These are phyloP conservation scores for Danielozyma ontarioensis DNA, from an alignment of 805 yeast genomes.

Conservation along the genomic window DNA sequence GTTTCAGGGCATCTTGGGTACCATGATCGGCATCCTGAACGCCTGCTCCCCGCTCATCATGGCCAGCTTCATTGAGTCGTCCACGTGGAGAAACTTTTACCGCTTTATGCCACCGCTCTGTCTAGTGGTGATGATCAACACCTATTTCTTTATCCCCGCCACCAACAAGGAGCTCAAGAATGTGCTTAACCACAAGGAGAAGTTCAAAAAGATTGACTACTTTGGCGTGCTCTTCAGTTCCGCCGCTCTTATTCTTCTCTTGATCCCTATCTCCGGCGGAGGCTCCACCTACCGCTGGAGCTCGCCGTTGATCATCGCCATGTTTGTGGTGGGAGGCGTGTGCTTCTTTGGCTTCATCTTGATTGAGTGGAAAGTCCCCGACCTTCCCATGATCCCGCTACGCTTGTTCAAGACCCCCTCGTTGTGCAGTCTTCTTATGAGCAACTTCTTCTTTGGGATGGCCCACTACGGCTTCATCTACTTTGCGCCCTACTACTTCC, in stretches of 20 bases:
- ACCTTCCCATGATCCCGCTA: slow-evolving; percentile 30
- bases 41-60: slow-evolving; percentile 54
- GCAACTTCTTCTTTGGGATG: slow-evolving; percentile 24
- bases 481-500: slow-evolving; percentile 20
- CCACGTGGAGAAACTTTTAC: slow-evolving; percentile 53
- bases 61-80: slow-evolving; percentile 41
- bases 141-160: slow-evolving; percentile 32
- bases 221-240: slow-evolving; percentile 46
- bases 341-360: slow-evolving; percentile 15
- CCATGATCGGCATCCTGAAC: slow-evolving; percentile 47
- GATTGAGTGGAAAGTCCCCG: slow-evolving; percentile 24
- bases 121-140: slow-evolving; percentile 22
- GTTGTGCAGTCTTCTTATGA: slow-evolving; percentile 14
- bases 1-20: slow-evolving; percentile 52
- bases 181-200: slow-evolving; percentile 26
- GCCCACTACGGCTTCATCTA: slow-evolving; percentile 20
- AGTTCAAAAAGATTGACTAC: slow-evolving; percentile 46
- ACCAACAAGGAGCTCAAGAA: slow-evolving; percentile 21
- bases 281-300: slow-evolving; percentile 57
- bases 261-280: slow-evolving; percentile 59
- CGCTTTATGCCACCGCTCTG: slow-evolving; percentile 43
- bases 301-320: slow-evolving; percentile 29
- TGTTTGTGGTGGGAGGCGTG: slow-evolving; percentile 25
- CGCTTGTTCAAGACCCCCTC: slow-evolving; percentile 15
- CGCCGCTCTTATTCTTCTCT: slow-evolving; percentile 42